Percentiles rank a stretch among this genome's conserved stretches.
Evolutionary conservation across 2,329 filamentous ascomycete genomes (phyloP).

Genomic region (Scytalidium sp.): DNA sequence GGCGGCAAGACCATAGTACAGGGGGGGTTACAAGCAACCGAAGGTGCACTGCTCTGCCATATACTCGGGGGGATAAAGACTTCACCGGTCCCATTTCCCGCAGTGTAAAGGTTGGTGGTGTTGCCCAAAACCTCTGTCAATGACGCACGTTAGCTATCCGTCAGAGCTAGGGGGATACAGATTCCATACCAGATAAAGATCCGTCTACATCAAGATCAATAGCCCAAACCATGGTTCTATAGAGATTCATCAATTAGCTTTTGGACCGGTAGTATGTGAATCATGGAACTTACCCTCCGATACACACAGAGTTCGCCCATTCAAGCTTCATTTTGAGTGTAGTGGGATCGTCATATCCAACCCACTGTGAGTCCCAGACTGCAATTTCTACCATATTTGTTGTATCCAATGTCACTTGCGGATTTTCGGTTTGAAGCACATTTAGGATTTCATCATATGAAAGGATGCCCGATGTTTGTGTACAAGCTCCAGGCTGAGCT

Average conservation of each 20-base stretch:
- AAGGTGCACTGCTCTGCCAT: not conserved
- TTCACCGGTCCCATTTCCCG: not conserved
- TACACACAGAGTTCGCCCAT: conserved; percentile 28
- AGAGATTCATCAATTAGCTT: conserved; percentile 1
- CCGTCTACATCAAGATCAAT: conserved; percentile 23
- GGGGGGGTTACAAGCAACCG: not conserved
- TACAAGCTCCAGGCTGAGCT: conserved; percentile 17
- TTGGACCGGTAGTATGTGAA: not conserved
- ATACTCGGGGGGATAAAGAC: not conserved
- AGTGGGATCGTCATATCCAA: conserved; percentile 36
- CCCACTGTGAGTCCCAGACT: conserved; percentile 37
- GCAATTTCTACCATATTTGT: conserved; percentile 8
- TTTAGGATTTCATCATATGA: conserved; percentile 15
- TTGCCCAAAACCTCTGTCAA: not conserved
- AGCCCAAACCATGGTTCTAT: conserved; percentile 29
- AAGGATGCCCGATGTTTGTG: conserved; percentile 11
- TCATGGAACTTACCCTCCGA: conserved; percentile 20
- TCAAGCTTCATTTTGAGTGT: conserved; percentile 33
- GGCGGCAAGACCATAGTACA: not conserved
- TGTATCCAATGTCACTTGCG: not conserved
- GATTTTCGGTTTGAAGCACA: conserved; percentile 14
- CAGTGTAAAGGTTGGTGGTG: not conserved
- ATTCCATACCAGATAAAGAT: not conserved
- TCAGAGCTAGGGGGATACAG: not conserved
- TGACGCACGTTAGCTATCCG: not conserved